Conservation (phyloP, 257 asterid species). For the Cruciata laevipes region DNA sequence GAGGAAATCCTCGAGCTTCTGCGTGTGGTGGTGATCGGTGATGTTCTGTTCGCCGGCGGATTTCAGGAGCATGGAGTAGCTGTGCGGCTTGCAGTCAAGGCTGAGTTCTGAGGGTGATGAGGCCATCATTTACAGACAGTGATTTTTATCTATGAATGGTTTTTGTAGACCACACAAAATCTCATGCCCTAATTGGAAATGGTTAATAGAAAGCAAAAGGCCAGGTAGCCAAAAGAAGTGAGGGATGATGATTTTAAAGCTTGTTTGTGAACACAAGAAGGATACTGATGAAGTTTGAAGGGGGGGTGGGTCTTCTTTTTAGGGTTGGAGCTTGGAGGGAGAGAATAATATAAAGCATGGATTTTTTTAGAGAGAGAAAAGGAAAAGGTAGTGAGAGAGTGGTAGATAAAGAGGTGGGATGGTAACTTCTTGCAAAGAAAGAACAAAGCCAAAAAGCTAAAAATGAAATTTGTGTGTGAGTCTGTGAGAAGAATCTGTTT, state of each 20-base stretch:
- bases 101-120: slow-evolving; percentile 62
- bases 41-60: slow-evolving; percentile 47
- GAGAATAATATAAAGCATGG: slow-evolving; percentile 48
- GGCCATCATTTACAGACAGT: slow-evolving; percentile 38
- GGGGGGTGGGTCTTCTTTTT: slow-evolving; percentile 25
- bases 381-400: slow-evolving; percentile 17
- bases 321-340: slow-evolving; percentile 43
- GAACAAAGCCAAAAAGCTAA: slow-evolving; percentile 52
- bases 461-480: slow-evolving; percentile 18
- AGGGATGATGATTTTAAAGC: slow-evolving; percentile 2
- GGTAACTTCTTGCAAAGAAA: slow-evolving; percentile 65
- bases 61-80: slow-evolving; percentile 57
- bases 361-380: slow-evolving; percentile 41
- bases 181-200: slow-evolving; percentile 15
- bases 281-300: slow-evolving; percentile 23
- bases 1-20: slow-evolving; percentile 71
- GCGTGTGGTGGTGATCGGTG: slow-evolving; percentile 29
- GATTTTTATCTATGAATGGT: background rate
- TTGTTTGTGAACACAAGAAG: slow-evolving; percentile 54
- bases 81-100: slow-evolving; percentile 75
- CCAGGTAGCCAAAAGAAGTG: slow-evolving; percentile 15
- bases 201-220: background rate
- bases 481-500: slow-evolving; percentile 40
- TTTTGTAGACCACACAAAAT: slow-evolving; percentile 3
- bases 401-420: slow-evolving; percentile 38